phyloP scores from a whole-genome alignment of 31 red algal genomes.

The Endocladia muricata region DNA sequence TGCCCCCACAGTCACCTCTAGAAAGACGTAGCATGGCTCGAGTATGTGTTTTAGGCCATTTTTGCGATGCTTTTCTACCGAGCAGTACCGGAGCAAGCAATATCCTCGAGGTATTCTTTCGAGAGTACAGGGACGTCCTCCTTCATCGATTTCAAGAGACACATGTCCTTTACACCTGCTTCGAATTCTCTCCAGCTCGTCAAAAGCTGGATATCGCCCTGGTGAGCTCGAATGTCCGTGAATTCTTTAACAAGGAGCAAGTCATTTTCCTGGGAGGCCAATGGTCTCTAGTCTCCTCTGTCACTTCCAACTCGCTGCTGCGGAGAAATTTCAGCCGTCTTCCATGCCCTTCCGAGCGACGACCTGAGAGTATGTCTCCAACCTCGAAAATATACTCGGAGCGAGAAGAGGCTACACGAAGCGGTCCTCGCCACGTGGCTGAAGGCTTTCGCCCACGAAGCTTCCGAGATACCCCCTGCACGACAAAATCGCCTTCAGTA shows the following conservation, averaged over 20 bases:
- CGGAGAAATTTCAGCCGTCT: conserved; percentile 28
- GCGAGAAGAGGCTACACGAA: neutral
- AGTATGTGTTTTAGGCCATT: neutral
- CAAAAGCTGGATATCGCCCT: neutral
- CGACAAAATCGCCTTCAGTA: neutral
- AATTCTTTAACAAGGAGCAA: conserved; percentile 3
- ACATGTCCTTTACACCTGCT: conserved; percentile 4
- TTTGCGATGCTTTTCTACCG: neutral
- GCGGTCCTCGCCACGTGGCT: conserved; percentile 18
- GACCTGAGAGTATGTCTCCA: conserved; percentile 17
- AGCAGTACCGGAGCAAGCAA: neutral
- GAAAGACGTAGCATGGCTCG: too few species aligned
- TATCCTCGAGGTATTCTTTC: conserved; percentile 5
- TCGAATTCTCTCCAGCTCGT: conserved; percentile 20
- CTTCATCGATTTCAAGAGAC: neutral
- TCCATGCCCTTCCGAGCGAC: neutral
- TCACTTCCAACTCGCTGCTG: conserved; percentile 21
- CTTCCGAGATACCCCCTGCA: neutral
- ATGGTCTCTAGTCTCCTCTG: conserved; percentile 25
- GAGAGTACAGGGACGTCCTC: conserved; percentile 20
- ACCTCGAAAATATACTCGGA: conserved; percentile 26
- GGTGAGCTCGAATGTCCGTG: neutral
- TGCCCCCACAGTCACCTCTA: too few species aligned
- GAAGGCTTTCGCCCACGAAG: neutral
- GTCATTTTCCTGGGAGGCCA: conserved; percentile 19